Evolutionary conservation across 768 basidiomycete genomes (phyloP).

Genomic region (Fibroporia radiculosa): DNA sequence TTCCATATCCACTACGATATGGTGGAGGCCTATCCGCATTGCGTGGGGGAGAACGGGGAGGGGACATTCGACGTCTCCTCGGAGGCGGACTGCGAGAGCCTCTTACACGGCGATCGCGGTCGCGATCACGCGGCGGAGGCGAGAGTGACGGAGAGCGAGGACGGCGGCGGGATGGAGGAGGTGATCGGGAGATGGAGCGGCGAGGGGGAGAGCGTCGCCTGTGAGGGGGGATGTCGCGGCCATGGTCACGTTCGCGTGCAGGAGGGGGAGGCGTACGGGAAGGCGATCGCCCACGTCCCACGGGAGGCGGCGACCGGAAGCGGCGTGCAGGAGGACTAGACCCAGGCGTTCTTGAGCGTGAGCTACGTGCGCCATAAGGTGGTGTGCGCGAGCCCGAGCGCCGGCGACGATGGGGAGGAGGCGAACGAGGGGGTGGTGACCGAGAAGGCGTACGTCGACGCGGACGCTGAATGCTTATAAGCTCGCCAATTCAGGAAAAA

Average conservation of each 20-base stretch:
- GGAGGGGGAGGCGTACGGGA: slow-evolving; percentile 23
- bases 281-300: slow-evolving; percentile 23
- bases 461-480: slow-evolving; percentile 7
- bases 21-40: slow-evolving; percentile 13
- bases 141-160: slow-evolving; percentile 42
- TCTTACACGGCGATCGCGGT: slow-evolving; percentile 16
- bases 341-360: slow-evolving; percentile 31
- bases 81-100: slow-evolving; percentile 51
- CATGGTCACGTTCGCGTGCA: slow-evolving; percentile 5
- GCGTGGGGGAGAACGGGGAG: slow-evolving; percentile 20
- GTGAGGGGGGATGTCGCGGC: slow-evolving; percentile 13
- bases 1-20: slow-evolving; percentile 13
- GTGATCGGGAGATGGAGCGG: slow-evolving; percentile 25
- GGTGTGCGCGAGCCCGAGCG: slow-evolving; percentile 26
- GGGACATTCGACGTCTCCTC: slow-evolving; percentile 25
- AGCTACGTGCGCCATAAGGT: slow-evolving; percentile 30
- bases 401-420: slow-evolving; percentile 44
- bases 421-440: slow-evolving; percentile 28
- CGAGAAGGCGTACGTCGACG: slow-evolving; percentile 14
- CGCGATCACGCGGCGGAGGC: slow-evolving; percentile 35
- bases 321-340: slow-evolving; percentile 11
- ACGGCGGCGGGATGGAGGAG: slow-evolving; percentile 36
- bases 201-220: slow-evolving; percentile 13
- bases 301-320: slow-evolving; percentile 12
- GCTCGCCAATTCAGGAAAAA: background rate